phyloP scores from a whole-genome alignment of 2,329 filamentous ascomycete genomes.

The Knufia petricola region DNA sequence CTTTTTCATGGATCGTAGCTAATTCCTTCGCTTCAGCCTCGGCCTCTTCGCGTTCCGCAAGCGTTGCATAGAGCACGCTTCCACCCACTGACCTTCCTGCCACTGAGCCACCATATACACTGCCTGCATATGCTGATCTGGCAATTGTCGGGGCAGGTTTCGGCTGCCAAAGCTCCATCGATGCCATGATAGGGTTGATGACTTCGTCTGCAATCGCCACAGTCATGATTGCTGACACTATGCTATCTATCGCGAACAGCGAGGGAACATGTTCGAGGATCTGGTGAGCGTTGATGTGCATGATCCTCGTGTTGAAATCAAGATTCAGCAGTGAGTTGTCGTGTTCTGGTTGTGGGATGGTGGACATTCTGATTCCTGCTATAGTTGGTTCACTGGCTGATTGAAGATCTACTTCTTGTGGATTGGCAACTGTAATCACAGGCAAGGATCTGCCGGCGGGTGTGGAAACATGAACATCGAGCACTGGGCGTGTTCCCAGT shows the following conservation, averaged over 20 bases:
- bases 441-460: conserved; percentile 25
- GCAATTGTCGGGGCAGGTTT: conserved; percentile 12
- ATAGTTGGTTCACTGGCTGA: conserved; percentile 25
- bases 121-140: conserved; percentile 1
- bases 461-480: conserved; percentile 34
- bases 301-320: conserved; percentile 33
- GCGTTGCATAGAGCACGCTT: conserved; percentile 21
- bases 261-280: conserved; percentile 36
- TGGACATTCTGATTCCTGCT: conserved; percentile 25
- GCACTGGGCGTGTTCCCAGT: conserved; percentile 20
- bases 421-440: conserved; percentile 29
- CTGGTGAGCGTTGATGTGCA: conserved; percentile 30
- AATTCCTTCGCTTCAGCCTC: conserved; percentile 31
- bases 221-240: conserved; percentile 37
- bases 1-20: conserved; percentile 26
- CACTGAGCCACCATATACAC: conserved; percentile 11
- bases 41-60: conserved; percentile 35
- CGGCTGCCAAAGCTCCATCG: conserved; percentile 25
- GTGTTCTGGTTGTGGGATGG: conserved; percentile 31
- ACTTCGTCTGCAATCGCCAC: conserved; percentile 36
- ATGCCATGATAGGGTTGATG: conserved; percentile 31
- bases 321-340: conserved; percentile 34
- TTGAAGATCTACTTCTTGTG: conserved; percentile 27
- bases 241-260: conserved; percentile 39
- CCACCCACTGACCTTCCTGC: conserved; percentile 17